Base-by-base conservation (phyloP, 1,284 basidiomycete species). In the Ganoderma sinense region DNA sequence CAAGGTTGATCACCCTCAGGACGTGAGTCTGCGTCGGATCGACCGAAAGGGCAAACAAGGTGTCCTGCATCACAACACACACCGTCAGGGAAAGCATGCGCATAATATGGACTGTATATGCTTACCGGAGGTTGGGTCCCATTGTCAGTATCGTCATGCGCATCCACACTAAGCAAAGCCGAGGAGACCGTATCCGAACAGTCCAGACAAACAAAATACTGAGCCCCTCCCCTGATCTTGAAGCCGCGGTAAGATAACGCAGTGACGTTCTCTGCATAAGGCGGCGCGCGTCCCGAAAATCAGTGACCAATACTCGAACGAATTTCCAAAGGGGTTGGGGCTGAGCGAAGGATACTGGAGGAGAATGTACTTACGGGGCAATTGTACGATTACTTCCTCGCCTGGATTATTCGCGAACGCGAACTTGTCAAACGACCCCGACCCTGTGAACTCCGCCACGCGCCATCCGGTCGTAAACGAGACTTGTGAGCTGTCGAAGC, bases 1-100 rank as follows among this genome's bases (percentile, higher is more conserved):
- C 72, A 39, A 81, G 69, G 62, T 82, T 82, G 65, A 77, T 72
- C 2, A 82, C 78, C 16, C 65, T 67, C 31, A 83, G 72, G 16
- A 73, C 69, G 67, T 82, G 82, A 23, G 73, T 51, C 5, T 48
- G 63, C 5, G 70, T 72, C 1, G 79, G 77, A 61, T 82, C 77
- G 43, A 82, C 64, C 14, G 66, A 64, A 48, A 78, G 69, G 3
- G 76, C 73, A 65, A 80, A 80, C 39, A 82, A 70, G 4, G 69
- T 68, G 18, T 67, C 61, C 78, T 79, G 40, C 13, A 41, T 20
- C 39, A 40, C 6, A 11, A 29, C 31, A 10, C 31, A 10, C 14
- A 14, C 8, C 29, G 31, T 29, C 16, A 36, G 4, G 10, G 10
- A 26, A 45, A 20, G 4, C 10, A 26, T 14, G 26, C 2, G 14